Evolutionary conservation across 441 rosid species (phyloP).

Genomic region (Theobroma grandiflorum): DNA sequence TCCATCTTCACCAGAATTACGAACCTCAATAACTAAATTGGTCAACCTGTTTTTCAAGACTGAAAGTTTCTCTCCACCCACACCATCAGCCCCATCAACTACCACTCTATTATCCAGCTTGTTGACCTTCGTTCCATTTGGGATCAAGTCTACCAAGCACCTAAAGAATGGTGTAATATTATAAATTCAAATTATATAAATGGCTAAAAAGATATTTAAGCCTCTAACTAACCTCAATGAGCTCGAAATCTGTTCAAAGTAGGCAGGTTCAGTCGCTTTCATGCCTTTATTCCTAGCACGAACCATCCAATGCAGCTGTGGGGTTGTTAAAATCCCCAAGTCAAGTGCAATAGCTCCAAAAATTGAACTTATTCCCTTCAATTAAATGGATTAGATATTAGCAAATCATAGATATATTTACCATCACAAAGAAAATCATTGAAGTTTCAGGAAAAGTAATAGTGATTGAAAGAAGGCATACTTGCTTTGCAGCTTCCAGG

Average conservation of each 20-base stretch:
- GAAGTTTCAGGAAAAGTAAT: slow-evolving; percentile 2
- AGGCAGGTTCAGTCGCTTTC: slow-evolving; percentile 71
- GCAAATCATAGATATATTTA: neutral
- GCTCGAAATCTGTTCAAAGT: slow-evolving; percentile 72
- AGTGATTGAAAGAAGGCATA: slow-evolving; percentile 26
- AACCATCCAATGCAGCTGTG: slow-evolving; percentile 95
- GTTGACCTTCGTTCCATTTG: slow-evolving; percentile 40
- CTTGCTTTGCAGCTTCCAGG: slow-evolving; percentile 80
- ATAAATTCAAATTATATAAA: slow-evolving; percentile 7
- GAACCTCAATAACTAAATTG: slow-evolving; percentile 66
- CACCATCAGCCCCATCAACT: slow-evolving; percentile 94
- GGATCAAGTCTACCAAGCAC: slow-evolving; percentile 74
- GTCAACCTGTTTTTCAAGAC: slow-evolving; percentile 54
- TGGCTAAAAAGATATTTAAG: neutral
- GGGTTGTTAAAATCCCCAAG: slow-evolving; percentile 87
- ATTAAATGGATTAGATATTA: slow-evolving; percentile 20
- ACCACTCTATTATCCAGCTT: slow-evolving; percentile 51
- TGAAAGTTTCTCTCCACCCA: slow-evolving; percentile 84
- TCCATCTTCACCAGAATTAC: slow-evolving; percentile 69
- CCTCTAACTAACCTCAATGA: slow-evolving; percentile 61
- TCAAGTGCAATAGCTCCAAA: slow-evolving; percentile 65
- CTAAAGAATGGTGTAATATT: slow-evolving; percentile 41
- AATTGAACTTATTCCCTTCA: slow-evolving; percentile 70
- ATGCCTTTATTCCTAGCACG: slow-evolving; percentile 79
- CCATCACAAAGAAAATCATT: neutral